These are phyloP conservation scores for Cladosporium velox DNA, from an alignment of 2,329 filamentous ascomycete genomes.

Conservation along the genomic window DNA sequence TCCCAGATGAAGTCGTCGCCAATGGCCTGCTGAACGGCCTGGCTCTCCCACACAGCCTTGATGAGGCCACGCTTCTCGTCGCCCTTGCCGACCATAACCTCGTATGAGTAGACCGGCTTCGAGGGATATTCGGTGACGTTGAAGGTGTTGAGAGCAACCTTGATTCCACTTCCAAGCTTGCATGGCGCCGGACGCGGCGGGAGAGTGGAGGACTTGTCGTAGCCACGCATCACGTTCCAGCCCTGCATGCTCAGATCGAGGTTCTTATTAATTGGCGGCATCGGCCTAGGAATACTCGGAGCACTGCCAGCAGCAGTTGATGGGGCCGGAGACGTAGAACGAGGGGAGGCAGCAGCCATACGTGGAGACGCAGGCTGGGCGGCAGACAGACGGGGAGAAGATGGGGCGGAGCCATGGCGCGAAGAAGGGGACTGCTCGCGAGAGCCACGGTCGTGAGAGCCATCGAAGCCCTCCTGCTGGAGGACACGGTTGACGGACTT, in stretches of 20 bases:
- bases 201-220: slow-evolving; percentile 22
- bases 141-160: slow-evolving; percentile 61
- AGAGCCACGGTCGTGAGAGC: slow-evolving; percentile 13
- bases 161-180: slow-evolving; percentile 38
- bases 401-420: not conserved
- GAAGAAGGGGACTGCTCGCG: slow-evolving; percentile 1
- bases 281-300: not conserved
- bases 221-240: slow-evolving; percentile 35
- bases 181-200: slow-evolving; percentile 41
- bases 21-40: slow-evolving; percentile 58
- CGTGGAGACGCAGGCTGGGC: slow-evolving; percentile 5
- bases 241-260: slow-evolving; percentile 32
- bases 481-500: slow-evolving; percentile 7
- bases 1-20: slow-evolving; percentile 71
- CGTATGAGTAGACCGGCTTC: slow-evolving; percentile 66
- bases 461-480: slow-evolving; percentile 8
- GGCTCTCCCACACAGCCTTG: slow-evolving; percentile 74
- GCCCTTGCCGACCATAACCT: slow-evolving; percentile 66
- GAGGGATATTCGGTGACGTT: too few relatives aligned
- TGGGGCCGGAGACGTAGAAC: slow-evolving; percentile 16
- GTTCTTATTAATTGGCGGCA: slow-evolving; percentile 26
- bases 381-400: not conserved
- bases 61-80: slow-evolving; percentile 66
- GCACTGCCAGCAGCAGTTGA: not conserved
- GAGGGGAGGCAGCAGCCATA: slow-evolving; percentile 3